Evolutionary conservation across 352 stramenopile genomes (phyloP).

Genomic region (Peronosclerospora sorghi): DNA sequence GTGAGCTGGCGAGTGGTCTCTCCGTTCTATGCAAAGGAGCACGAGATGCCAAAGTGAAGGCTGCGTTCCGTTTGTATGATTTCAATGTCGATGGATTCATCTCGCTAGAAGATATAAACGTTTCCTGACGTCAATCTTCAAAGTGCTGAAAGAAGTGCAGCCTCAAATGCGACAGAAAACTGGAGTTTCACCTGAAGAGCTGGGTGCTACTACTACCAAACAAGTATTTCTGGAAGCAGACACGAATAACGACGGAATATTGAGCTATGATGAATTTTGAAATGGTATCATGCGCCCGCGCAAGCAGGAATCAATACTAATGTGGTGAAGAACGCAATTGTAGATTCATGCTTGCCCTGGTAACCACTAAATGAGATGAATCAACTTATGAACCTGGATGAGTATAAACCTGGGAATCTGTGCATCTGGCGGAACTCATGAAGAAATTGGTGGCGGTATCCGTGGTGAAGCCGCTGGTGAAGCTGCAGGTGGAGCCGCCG

Average conservation of each 20-base stretch:
- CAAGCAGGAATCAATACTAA: constrained; percentile 56
- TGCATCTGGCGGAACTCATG: too few relatives aligned
- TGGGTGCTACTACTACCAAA: constrained; percentile 70
- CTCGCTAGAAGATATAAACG: constrained; percentile 79
- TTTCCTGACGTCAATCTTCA: constrained; percentile 83
- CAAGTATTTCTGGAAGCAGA: constrained; percentile 82
- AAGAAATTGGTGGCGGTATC: too few relatives aligned
- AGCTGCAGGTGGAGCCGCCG: too few relatives aligned
- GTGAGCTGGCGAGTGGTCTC: constrained; percentile 74
- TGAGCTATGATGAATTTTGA: constrained; percentile 85
- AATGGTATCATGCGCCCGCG: constrained; percentile 71
- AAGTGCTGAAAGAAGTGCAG: constrained; percentile 78
- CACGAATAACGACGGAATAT: constrained; percentile 59
- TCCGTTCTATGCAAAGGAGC: constrained; percentile 78
- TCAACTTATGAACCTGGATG: constrained; percentile 65
- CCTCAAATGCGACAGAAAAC: constrained; percentile 56
- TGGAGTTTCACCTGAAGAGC: constrained; percentile 55
- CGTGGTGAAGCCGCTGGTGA: too few relatives aligned
- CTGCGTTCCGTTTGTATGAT: constrained; percentile 78
- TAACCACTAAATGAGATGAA: constrained; percentile 79
- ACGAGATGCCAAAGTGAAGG: constrained; percentile 71
- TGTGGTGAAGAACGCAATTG: constrained; percentile 58
- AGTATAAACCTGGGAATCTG: constrained; percentile 67
- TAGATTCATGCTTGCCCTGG: constrained; percentile 68
- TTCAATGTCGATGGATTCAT: constrained; percentile 82